Base-by-base conservation (phyloP, 768 basidiomycete genomes). In the Botryobasidium botryosum region DNA sequence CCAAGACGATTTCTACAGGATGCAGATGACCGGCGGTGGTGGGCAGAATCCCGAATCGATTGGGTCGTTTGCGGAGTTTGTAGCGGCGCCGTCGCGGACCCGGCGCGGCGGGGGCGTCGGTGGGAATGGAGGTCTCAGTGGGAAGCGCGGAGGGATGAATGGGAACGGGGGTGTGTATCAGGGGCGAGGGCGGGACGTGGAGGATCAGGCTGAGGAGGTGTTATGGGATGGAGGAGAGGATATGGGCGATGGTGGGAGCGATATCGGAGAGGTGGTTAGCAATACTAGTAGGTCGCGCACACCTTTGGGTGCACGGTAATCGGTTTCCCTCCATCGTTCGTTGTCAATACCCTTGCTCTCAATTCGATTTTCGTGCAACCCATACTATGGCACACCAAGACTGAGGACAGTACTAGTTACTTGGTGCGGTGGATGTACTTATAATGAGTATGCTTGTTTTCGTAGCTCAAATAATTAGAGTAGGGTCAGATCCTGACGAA, bases 221-320 rank as follows among this genome's bases (percentile, higher is more conserved):
- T 28, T 37, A 32, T 50, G 48, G 49, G 49, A 50, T 23, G 47
- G 49, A 18, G 49, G 49, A 17, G 49, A 37, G 0, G 49, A 50
- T 8, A 33, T 33, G 10, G 31, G 10, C 10, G 31, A 33, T 8
- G 31, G 8, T 33, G 31, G 31, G 31, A 17, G 17, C 31, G 31
- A 33, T 33, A 8, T 33, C 31, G 8, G 31, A 33, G 31, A 8
- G 10, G 31, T 33, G 17, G 31, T 33, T 17, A 8, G 8, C 31
- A 33, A 33, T 8, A 33, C 10, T 17, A 33, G 31, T 33, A n/a
- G n/a, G n/a, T n/a, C n/a, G n/a, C n/a, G n/a, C n/a, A n/a, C n/a
- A n/a, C n/a, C n/a, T n/a, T n/a, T n/a, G n/a, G n/a, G n/a, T n/a
- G n/a, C n/a, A n/a, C n/a, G n/a, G n/a, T n/a, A n/a, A n/a, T n/a